A percentile compares a stretch with the other conserved stretches of the same genome.
These are phyloP conservation scores for Psilocybe mexicana DNA, from an alignment of 1,284 basidiomycete genomes.

Conservation along the genomic window DNA sequence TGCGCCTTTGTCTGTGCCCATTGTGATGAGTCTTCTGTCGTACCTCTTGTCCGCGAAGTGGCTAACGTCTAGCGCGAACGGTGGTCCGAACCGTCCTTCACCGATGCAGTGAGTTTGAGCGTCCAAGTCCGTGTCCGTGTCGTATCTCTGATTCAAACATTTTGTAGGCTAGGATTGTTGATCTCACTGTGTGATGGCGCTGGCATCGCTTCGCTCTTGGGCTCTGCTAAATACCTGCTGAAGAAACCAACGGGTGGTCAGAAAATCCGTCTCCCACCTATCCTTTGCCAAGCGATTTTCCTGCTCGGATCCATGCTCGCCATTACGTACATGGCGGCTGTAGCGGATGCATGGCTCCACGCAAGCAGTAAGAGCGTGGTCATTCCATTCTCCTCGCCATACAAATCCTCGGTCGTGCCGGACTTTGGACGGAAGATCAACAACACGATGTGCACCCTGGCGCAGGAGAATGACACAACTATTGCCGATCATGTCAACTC, in stretches of 20 bases:
- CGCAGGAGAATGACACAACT: background rate
- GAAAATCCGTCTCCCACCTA: background rate
- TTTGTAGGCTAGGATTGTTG: slow-evolving; percentile 5
- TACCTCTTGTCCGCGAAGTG: slow-evolving; percentile 9
- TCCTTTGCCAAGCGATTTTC: slow-evolving; percentile 2
- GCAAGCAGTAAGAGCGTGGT: slow-evolving; percentile 8
- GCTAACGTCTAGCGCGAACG: slow-evolving; percentile 1
- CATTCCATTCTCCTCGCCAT: background rate
- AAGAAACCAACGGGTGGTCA: background rate
- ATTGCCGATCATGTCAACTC: background rate
- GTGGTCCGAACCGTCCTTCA: slow-evolving; percentile 3
- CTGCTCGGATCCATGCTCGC: slow-evolving; percentile 5
- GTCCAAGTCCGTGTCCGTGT: background rate
- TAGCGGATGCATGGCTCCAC: slow-evolving; percentile 10
- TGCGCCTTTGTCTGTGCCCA: slow-evolving; percentile 5
- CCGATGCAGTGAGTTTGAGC: slow-evolving; percentile 7
- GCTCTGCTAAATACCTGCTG: slow-evolving; percentile 4
- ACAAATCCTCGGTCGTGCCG: background rate
- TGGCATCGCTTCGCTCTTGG: slow-evolving; percentile 1
- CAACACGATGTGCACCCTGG: slow-evolving; percentile 5
- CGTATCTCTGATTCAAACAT: background rate
- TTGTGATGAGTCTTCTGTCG: slow-evolving; percentile 9
- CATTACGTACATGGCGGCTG: slow-evolving; percentile 3
- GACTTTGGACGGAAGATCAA: slow-evolving; percentile 7
- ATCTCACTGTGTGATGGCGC: slow-evolving; percentile 9